Conservation (phyloP, 176 grass and related monocot species). For the Canna indica region DNA sequence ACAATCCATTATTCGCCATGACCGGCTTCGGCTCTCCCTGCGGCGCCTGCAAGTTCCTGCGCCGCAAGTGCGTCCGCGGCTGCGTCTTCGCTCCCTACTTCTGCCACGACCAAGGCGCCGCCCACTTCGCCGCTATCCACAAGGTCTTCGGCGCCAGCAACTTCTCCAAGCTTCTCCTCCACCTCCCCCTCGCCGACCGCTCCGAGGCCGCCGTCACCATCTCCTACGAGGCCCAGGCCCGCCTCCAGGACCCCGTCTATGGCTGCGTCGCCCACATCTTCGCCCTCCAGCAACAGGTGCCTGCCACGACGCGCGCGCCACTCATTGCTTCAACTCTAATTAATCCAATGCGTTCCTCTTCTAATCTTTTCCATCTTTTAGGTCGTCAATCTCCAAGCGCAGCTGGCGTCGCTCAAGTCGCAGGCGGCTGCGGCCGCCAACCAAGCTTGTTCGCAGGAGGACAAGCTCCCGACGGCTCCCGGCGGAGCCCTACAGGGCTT, state of each 20-base stretch:
- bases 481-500: constrained; percentile 1
- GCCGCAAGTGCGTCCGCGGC: constrained; percentile 79
- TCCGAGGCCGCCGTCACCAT: constrained; percentile 86
- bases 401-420: constrained; percentile 67
- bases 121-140: constrained; percentile 90
- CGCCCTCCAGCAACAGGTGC: constrained; percentile 90
- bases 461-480: constrained; percentile 25
- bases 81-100: constrained; percentile 97
- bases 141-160: constrained; percentile 98
- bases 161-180: constrained; percentile 84
- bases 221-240: constrained; percentile 87
- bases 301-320: too few relatives aligned
- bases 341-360: neutral
- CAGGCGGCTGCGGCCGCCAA: constrained; percentile 22
- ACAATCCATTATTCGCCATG: constrained; percentile 17
- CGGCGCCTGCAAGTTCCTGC: constrained; percentile 92
- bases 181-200: constrained; percentile 63
- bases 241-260: constrained; percentile 84
- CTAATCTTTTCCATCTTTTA: constrained; percentile 1
- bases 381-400: constrained; percentile 89
- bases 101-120: constrained; percentile 90
- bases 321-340: too few relatives aligned
- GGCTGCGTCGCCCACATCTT: constrained; percentile 96
- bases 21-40: constrained; percentile 86
- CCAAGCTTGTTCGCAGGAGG: constrained; percentile 2